phyloP scores from a whole-genome alignment of 2,329 filamentous ascomycete genomes.

The Talaromyces albobiverticillius region DNA sequence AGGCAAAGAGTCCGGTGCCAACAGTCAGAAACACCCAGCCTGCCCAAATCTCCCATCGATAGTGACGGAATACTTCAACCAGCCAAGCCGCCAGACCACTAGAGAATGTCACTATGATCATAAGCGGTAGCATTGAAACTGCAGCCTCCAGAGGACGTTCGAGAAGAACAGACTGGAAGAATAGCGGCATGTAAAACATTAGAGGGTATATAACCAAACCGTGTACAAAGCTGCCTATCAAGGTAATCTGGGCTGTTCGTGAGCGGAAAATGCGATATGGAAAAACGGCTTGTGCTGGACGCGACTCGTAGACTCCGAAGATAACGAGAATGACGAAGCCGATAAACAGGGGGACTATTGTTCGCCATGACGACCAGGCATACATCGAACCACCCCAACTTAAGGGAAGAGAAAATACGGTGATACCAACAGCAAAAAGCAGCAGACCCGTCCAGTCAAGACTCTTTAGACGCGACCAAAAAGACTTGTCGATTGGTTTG shows the following conservation, averaged over 20 bases:
- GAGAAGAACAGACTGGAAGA: constrained; percentile 41
- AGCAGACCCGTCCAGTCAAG: constrained; percentile 30
- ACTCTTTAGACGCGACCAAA: constrained; percentile 14
- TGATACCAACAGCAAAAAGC: constrained; percentile 26
- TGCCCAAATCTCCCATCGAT: constrained; percentile 6
- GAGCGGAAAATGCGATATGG: constrained; percentile 45
- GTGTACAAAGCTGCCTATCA: constrained; percentile 37
- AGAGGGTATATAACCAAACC: constrained; percentile 35
- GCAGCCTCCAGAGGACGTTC: constrained; percentile 13
- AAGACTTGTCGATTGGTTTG: constrained; percentile 53
- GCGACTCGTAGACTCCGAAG: constrained; percentile 21
- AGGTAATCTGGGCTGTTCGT: constrained; percentile 33
- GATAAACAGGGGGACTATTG: constrained; percentile 27
- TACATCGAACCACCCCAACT: constrained; percentile 29
- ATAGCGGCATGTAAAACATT: constrained; percentile 44
- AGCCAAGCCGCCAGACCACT: constrained; percentile 30
- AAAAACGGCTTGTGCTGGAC: constrained; percentile 33
- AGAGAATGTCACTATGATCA: constrained; percentile 5
- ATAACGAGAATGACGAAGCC: constrained; percentile 21
- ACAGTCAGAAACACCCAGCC: constrained; percentile 32
- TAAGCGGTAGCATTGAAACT: constrained; percentile 2
- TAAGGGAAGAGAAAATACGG: constrained; percentile 29
- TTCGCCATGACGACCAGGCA: constrained; percentile 28
- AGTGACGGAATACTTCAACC: constrained; percentile 40
- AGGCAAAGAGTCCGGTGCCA: constrained; percentile 23